Evolutionary conservation across 345 rosid species (phyloP), one percentile per base, ranked within the genome.

Genomic region (Kandelia obovata): DNA sequence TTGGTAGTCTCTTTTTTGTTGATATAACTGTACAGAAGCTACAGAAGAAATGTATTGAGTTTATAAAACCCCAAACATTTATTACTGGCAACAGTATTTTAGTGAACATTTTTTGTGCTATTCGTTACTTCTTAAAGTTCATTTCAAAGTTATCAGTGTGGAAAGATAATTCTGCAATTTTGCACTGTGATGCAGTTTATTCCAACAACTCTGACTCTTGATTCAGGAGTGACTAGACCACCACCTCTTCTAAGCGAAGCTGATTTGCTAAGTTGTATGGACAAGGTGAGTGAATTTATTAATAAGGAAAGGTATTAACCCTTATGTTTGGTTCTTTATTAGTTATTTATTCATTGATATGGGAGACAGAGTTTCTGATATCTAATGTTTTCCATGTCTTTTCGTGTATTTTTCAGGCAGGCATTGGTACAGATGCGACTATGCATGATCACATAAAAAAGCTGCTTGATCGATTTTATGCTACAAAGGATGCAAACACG

Each of bases 361-460:
- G 5, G 17, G 5, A 43, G 5, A 43, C 49, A 43, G 46, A 10
- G 5, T 43, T 39, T 65, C 16, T 34, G 31, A 28, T 63, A 34
- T 9, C 47, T 51, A 65, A 43, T 31, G 1, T 63, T 16, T 49
- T 3, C 47, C 53, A 25, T 13, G 43, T 19, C 20, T 74, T 65
- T 62, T 61, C 31, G 71, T 82, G 58, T 66, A 59, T 70, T 35
- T 62, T 7, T 61, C 72, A 94, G 99, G 99, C 96, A 1, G 96
- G 96, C 64, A 94, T 94, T 81, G 99, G 99, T 61, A 94, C 97
- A 0, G 99, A 92, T 80, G 99, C 99, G 73, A 94, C 99, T 31
- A 94, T 94, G 99, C 99, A 94, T 63, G 99, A 94, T 73, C 99
- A 94, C 83, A 94, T 94, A 60, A 87, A 94, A 78, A 94, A 94